These are phyloP conservation scores for Iris macrosiphon DNA, from an alignment of 106 monocot species.

Conservation along the genomic window DNA sequence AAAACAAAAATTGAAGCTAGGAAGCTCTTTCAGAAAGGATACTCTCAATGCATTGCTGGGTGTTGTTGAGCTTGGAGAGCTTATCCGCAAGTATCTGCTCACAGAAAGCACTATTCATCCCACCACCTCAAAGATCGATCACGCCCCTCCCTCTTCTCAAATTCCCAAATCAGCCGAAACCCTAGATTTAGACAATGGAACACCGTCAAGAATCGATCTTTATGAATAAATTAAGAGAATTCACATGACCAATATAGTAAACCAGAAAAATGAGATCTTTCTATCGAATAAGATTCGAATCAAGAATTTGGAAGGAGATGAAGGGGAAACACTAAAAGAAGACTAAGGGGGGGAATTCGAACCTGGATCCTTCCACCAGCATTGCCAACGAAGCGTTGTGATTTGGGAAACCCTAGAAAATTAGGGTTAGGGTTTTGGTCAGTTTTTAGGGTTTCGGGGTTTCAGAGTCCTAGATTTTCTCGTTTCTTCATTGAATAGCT, in stretches of 20 bases:
- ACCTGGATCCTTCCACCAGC: background rate
- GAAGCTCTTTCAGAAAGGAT: no score
- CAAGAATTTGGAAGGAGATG: background rate
- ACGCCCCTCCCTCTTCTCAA: background rate
- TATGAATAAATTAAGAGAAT: background rate
- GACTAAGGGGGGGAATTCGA: background rate
- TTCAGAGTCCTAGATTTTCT: no score
- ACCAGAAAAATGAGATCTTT: background rate
- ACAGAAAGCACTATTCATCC: constrained; percentile 90
- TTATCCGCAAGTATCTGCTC: constrained; percentile 96
- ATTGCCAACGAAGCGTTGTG: background rate
- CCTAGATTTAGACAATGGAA: background rate
- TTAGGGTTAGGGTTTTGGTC: background rate
- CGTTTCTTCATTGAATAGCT: no score
- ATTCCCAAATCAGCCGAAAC: background rate
- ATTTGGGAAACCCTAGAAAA: constrained; percentile 6
- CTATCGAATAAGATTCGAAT: background rate
- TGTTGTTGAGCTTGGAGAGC: constrained; percentile 96
- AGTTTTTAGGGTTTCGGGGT: constrained; percentile 1
- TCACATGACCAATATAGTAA: background rate
- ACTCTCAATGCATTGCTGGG: constrained; percentile 98
- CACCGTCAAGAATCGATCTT: background rate
- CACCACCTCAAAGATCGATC: constrained; percentile 20
- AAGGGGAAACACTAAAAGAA: background rate
- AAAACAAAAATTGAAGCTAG: no score